A percentile compares a stretch with the other conserved stretches of the same genome.
phyloP scores from a whole-genome alignment of 352 stramenopile genomes.

The Phytophthora pisi region DNA sequence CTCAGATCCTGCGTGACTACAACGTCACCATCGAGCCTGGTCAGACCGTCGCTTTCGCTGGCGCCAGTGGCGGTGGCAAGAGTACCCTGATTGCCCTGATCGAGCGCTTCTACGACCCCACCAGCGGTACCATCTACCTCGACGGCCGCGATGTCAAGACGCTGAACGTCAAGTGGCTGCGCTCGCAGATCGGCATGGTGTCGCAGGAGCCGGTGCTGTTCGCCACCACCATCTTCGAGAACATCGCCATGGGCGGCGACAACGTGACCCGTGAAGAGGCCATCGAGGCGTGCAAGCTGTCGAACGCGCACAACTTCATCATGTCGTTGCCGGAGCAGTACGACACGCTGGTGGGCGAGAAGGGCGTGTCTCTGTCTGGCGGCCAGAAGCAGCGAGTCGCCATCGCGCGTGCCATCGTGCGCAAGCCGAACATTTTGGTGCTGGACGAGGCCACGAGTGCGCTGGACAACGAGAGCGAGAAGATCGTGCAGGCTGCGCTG shows the following conservation, averaged over 20 bases:
- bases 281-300: constrained; percentile 75
- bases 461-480: constrained; percentile 25
- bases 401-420: constrained; percentile 48
- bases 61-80: constrained; percentile 88
- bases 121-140: constrained; percentile 66
- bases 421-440: constrained; percentile 22
- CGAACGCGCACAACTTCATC: constrained; percentile 92
- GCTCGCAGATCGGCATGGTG: constrained; percentile 57
- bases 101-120: constrained; percentile 83
- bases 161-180: constrained; percentile 40
- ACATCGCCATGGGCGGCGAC: constrained; percentile 79
- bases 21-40: constrained; percentile 73
- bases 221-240: constrained; percentile 79
- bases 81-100: constrained; percentile 80
- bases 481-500: constrained; percentile 43
- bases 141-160: constrained; percentile 72
- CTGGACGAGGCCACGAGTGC: no score
- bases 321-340: constrained; percentile 85
- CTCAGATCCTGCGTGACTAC: constrained; percentile 77
- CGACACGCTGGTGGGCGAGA: constrained; percentile 79
- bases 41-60: constrained; percentile 52
- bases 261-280: constrained; percentile 70
- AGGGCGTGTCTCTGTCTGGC: constrained; percentile 52
- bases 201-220: constrained; percentile 87
- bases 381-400: constrained; percentile 60